Evolutionary conservation across 305 asterid genomes (phyloP).

Genomic region (Nicotiana rustica): DNA sequence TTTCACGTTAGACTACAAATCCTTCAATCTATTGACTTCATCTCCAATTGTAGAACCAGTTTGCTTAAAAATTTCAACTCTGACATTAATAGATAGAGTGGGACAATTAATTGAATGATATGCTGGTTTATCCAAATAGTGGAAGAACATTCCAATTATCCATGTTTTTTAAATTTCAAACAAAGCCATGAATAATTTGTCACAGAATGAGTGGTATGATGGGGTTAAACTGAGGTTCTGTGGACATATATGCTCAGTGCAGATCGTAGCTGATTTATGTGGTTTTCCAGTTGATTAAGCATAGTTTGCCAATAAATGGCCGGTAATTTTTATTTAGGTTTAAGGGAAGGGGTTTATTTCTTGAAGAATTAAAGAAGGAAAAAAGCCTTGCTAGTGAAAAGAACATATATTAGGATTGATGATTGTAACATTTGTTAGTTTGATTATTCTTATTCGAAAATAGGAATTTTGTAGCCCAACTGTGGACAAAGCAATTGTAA

Average conservation of each 20-base stretch:
- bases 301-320: not conserved
- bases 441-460: slow-evolving; percentile 7
- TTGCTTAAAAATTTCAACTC: not conserved
- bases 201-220: slow-evolving; percentile 1
- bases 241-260: not conserved
- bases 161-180: not conserved
- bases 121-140: slow-evolving; percentile 13
- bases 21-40: slow-evolving; percentile 7
- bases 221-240: not conserved
- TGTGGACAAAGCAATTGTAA: not conserved
- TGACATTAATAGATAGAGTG: not conserved
- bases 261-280: not conserved
- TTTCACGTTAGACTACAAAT: not conserved
- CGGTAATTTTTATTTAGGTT: not conserved
- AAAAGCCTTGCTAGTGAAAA: not conserved
- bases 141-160: slow-evolving; percentile 13
- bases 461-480: not conserved
- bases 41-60: not conserved
- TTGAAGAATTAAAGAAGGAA: not conserved
- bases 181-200: slow-evolving; percentile 15
- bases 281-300: not conserved
- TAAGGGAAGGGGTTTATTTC: not conserved
- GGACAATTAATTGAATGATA: not conserved
- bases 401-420: not conserved
- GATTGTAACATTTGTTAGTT: not conserved